Evolutionary conservation across 768 basidiomycete species (phyloP).

Genomic region (Trametes cingulata): DNA sequence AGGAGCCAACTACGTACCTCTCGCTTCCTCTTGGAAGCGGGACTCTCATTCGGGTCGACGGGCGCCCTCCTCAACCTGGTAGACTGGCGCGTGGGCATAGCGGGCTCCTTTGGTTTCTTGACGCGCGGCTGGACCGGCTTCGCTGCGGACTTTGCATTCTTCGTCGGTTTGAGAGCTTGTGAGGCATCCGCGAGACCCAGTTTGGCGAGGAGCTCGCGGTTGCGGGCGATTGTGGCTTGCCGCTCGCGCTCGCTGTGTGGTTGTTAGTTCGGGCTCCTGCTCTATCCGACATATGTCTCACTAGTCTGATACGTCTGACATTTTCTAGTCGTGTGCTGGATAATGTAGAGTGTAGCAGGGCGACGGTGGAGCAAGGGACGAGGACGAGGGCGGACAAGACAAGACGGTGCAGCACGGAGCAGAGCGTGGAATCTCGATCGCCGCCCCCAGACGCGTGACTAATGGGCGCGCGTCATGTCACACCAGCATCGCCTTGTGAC

Average conservation of each 20-base stretch:
- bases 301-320: conserved; percentile 26
- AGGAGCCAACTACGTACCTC: conserved; percentile 43
- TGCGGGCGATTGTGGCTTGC: conserved; percentile 80
- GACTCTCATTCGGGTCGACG: conserved; percentile 63
- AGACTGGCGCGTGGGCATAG: conserved; percentile 63
- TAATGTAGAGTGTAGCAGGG: neutral
- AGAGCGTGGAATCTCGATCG: neutral
- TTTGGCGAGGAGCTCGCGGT: conserved; percentile 71
- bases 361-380: neutral
- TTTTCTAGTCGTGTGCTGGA: neutral
- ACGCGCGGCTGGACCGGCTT: conserved; percentile 60
- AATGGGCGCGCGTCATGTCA: conserved; percentile 20
- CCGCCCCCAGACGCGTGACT: conserved; percentile 1
- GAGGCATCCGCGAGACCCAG: conserved; percentile 52
- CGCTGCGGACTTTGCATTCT: conserved; percentile 40
- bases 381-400: conserved; percentile 5
- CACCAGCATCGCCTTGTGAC: conserved; percentile 12
- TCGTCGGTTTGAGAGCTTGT: conserved; percentile 30
- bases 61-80: conserved; percentile 55
- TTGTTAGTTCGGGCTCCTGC: neutral
- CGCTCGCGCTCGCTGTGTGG: conserved; percentile 63
- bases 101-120: conserved; percentile 51
- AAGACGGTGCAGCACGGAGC: neutral
- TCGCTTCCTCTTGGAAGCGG: conserved; percentile 62
- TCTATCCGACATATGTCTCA: too few relatives aligned